Percentiles rank a stretch among this genome's conserved stretches.
These are phyloP conservation scores for Trichoderma aggressivum DNA, from an alignment of 2,329 filamentous ascomycete genomes.

Conservation along the genomic window DNA sequence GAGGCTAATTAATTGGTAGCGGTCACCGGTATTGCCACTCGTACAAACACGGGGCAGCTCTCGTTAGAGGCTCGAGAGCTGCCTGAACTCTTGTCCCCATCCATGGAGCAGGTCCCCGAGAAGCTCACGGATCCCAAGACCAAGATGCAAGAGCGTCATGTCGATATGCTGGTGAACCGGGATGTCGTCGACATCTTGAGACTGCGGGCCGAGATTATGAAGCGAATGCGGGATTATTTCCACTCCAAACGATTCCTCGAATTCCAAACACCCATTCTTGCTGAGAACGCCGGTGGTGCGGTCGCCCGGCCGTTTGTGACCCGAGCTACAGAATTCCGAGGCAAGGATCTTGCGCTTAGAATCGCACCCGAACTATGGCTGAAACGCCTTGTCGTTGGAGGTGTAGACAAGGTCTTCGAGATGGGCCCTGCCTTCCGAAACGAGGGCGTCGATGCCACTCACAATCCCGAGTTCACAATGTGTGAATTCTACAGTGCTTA, in stretches of 20 bases:
- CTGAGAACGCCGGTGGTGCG: conserved; percentile 79
- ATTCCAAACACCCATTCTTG: conserved; percentile 86
- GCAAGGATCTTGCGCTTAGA: conserved; percentile 69
- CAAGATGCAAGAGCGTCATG: conserved; percentile 72
- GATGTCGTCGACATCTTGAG: conserved; percentile 65
- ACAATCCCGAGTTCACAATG: conserved; percentile 96
- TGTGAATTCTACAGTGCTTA: conserved; percentile 96
- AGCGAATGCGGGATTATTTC: conserved; percentile 71
- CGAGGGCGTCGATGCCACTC: conserved; percentile 84
- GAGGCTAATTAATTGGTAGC: conserved; percentile 44
- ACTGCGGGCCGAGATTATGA: conserved; percentile 70
- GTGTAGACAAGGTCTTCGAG: conserved; percentile 86
- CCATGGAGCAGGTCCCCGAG: conserved; percentile 74
- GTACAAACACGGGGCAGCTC: conserved; percentile 70
- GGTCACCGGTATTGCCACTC: conserved; percentile 65
- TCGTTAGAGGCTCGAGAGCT: conserved; percentile 66
- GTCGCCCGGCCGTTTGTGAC: conserved; percentile 84
- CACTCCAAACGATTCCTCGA: conserved; percentile 72
- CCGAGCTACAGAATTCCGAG: conserved; percentile 68
- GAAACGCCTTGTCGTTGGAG: conserved; percentile 85
- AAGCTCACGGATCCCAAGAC: conserved; percentile 68
- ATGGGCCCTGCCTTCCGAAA: conserved; percentile 92
- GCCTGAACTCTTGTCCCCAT: conserved; percentile 71
- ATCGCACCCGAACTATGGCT: conserved; percentile 95
- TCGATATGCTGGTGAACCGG: conserved; percentile 78